A percentile compares a stretch with the other conserved stretches of the same genome.
Conservation (phyloP, 768 basidiomycete species). For the Tylopilus felleus region DNA sequence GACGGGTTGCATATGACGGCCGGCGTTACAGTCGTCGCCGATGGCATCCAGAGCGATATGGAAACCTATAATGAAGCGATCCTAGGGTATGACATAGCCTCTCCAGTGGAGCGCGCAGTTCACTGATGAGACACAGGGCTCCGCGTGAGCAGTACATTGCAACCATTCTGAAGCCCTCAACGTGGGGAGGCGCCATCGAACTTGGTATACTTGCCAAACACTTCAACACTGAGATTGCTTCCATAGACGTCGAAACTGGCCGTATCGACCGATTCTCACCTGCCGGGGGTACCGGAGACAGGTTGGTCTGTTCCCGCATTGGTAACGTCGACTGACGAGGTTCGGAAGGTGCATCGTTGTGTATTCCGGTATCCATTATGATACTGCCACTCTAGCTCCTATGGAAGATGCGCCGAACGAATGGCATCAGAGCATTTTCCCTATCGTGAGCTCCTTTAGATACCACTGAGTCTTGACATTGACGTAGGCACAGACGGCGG, state of each 20-base stretch:
- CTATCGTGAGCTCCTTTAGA: slow-evolving; percentile 40
- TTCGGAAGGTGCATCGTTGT: slow-evolving; percentile 63
- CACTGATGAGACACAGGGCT: slow-evolving; percentile 36
- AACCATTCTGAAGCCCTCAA: slow-evolving; percentile 72
- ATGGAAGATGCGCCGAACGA: slow-evolving; percentile 69
- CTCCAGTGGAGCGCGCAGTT: background rate
- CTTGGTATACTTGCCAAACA: slow-evolving; percentile 80
- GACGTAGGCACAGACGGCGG: slow-evolving; percentile 21
- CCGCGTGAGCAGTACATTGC: slow-evolving; percentile 68
- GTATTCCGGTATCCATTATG: slow-evolving; percentile 97
- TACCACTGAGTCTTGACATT: slow-evolving; percentile 21
- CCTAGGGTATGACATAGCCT: slow-evolving; percentile 58
- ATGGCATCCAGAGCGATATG: slow-evolving; percentile 70
- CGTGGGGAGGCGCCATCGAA: slow-evolving; percentile 98
- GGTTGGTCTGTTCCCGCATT: slow-evolving; percentile 10
- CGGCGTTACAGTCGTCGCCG: slow-evolving; percentile 66
- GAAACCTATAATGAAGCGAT: slow-evolving; percentile 81
- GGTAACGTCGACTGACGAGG: background rate
- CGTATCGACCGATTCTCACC: slow-evolving; percentile 76
- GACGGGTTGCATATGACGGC: slow-evolving; percentile 4
- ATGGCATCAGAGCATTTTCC: slow-evolving; percentile 89
- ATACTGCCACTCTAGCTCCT: slow-evolving; percentile 83
- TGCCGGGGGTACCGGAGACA: slow-evolving; percentile 33
- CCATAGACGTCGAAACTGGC: slow-evolving; percentile 90
- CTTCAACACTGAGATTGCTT: slow-evolving; percentile 82